A percentile compares a stretch with the other conserved stretches of the same genome.
Conservation (phyloP, 352 stramenopile species). For the Pseudoperonospora humuli region DNA sequence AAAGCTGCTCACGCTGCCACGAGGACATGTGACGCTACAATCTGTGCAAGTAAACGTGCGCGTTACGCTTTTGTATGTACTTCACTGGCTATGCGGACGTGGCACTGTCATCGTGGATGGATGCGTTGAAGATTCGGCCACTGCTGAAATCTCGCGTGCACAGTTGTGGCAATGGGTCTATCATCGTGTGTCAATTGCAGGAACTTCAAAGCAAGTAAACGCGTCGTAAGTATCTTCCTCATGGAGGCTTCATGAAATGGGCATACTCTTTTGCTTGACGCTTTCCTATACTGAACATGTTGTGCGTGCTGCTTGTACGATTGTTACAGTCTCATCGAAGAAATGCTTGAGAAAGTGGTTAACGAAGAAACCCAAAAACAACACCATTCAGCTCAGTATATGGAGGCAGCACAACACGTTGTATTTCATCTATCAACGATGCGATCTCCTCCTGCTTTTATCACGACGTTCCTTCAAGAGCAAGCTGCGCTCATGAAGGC, state of each 20-base stretch:
- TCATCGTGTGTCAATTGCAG: constrained; percentile 41
- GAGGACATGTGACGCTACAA: constrained; percentile 58
- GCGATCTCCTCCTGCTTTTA: constrained; percentile 45
- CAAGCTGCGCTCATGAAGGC: constrained; percentile 41
- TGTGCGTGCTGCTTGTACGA: not conserved
- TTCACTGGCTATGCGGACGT: constrained; percentile 85
- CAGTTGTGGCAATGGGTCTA: constrained; percentile 88
- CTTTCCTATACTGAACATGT: not conserved
- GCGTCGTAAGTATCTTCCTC: constrained; percentile 22
- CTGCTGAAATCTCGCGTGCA: constrained; percentile 89
- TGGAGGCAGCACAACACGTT: constrained; percentile 44
- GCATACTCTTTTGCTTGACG: not conserved
- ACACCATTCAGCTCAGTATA: constrained; percentile 18
- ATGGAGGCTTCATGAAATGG: not conserved
- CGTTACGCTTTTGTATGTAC: constrained; percentile 86
- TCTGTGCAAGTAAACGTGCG: constrained; percentile 83
- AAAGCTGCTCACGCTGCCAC: constrained; percentile 46
- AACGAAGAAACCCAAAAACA: constrained; percentile 20
- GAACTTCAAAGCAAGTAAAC: constrained; percentile 19
- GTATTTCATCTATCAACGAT: constrained; percentile 56
- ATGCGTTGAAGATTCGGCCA: constrained; percentile 92
- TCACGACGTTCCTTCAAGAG: constrained; percentile 66
- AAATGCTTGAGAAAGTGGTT: constrained; percentile 35
- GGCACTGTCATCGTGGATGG: constrained; percentile 89
- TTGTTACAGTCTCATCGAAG: constrained; percentile 34